These are phyloP conservation scores for Mortierella sp. DNA, from an alignment of 371 early-diverging fungal genomes.

Conservation along the genomic window DNA sequence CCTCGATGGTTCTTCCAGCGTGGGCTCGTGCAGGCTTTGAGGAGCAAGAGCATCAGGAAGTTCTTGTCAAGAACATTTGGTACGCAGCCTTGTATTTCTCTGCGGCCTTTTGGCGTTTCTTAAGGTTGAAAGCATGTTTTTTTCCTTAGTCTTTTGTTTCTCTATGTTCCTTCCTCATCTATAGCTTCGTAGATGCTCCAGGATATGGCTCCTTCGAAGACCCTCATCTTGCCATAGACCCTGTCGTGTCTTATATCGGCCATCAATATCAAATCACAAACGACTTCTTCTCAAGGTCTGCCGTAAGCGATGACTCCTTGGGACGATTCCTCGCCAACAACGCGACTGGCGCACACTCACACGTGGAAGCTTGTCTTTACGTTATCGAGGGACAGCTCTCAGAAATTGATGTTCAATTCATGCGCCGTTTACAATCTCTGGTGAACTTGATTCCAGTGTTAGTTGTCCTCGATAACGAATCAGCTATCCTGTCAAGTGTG, in stretches of 20 bases:
- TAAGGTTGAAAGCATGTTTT: no score
- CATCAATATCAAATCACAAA: slow-evolving; percentile 39
- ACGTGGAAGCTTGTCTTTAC: slow-evolving; percentile 40
- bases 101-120: neutral
- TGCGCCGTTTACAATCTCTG: slow-evolving; percentile 28
- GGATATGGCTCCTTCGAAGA: slow-evolving; percentile 33
- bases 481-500: no score
- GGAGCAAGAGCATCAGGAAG: slow-evolving; percentile 38
- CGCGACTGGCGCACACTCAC: slow-evolving; percentile 39
- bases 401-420: slow-evolving; percentile 20
- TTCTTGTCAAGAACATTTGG: slow-evolving; percentile 49
- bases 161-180: no score
- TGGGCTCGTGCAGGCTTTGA: slow-evolving; percentile 47
- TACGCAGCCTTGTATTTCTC: neutral
- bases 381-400: slow-evolving; percentile 30
- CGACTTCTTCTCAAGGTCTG: slow-evolving; percentile 34
- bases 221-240: slow-evolving; percentile 29
- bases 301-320: slow-evolving; percentile 32
- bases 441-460: slow-evolving; percentile 41
- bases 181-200: slow-evolving; percentile 40
- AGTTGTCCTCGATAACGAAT: neutral
- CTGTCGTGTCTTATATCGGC: slow-evolving; percentile 30
- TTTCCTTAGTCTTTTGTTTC: no score
- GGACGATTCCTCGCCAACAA: slow-evolving; percentile 49
- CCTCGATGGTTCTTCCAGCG: slow-evolving; percentile 36